phyloP scores from a whole-genome alignment of 805 yeast genomes.

The Candida dendrica region DNA sequence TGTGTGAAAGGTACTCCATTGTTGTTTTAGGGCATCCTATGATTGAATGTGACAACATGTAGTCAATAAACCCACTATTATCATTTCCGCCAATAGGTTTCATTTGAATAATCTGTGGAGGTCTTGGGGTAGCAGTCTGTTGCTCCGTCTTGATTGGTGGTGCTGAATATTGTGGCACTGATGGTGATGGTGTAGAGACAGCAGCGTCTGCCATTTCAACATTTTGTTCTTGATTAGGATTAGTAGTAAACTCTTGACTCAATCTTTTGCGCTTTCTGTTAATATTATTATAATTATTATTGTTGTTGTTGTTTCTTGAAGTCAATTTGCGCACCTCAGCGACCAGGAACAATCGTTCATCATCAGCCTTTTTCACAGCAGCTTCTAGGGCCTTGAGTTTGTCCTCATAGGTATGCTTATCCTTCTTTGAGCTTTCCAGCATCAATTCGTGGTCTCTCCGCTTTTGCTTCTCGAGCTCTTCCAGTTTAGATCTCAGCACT shows the following conservation, averaged over 20 bases:
- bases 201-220: slow-evolving; percentile 3
- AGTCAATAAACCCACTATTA: slow-evolving; percentile 32
- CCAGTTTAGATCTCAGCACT: slow-evolving; percentile 60
- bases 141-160: not conserved
- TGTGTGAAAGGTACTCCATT: slow-evolving; percentile 26
- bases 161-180: slow-evolving; percentile 6
- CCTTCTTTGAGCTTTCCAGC: slow-evolving; percentile 16
- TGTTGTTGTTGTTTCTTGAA: too few species aligned
- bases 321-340: slow-evolving; percentile 35
- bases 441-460: slow-evolving; percentile 29
- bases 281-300: too few species aligned
- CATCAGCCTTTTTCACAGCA: slow-evolving; percentile 37
- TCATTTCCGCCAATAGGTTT: slow-evolving; percentile 14
- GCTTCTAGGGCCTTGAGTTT: slow-evolving; percentile 34
- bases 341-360: slow-evolving; percentile 47
- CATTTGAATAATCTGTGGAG: not conserved
- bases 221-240: not conserved
- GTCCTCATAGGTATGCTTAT: slow-evolving; percentile 20
- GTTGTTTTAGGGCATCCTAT: slow-evolving; percentile 27
- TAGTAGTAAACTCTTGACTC: not conserved
- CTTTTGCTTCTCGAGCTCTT: slow-evolving; percentile 34
- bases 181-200: not conserved
- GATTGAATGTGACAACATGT: slow-evolving; percentile 25
- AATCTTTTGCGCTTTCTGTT: slow-evolving; percentile 4
- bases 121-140: not conserved